Percentiles rank a stretch among this genome's conserved stretches.
Conservation (phyloP, 345 rosid genomes). For the Corymbia maculata region DNA sequence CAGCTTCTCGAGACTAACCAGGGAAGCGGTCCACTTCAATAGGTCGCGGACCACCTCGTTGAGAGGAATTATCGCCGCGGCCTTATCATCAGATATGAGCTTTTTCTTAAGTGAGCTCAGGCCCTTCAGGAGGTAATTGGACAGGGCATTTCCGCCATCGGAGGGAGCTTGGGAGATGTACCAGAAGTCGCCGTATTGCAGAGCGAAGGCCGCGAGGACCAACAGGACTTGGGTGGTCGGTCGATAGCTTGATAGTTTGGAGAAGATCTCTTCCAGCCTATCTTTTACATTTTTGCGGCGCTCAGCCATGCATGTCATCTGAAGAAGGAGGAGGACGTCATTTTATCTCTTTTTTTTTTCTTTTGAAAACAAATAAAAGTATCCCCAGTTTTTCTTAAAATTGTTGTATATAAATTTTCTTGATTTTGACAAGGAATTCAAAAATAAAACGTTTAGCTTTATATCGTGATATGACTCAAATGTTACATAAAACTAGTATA, state of each 20-base stretch:
- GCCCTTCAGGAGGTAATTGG: neutral
- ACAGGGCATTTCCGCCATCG: neutral
- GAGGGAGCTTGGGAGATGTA: neutral
- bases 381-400: neutral
- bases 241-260: neutral
- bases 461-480: neutral
- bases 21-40: neutral
- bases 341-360: neutral
- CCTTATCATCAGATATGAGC: neutral
- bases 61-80: fast-evolving
- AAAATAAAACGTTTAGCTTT: neutral
- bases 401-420: neutral
- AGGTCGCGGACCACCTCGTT: neutral
- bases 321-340: neutral
- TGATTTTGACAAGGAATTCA: neutral
- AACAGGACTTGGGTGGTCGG: neutral
- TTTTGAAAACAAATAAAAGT: neutral
- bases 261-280: neutral
- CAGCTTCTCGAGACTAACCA: neutral
- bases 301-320: neutral
- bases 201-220: neutral
- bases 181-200: neutral
- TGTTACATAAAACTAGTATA: neutral
- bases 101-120: neutral
- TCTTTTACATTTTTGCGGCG: neutral